Percentiles rank a stretch among this genome's conserved stretches.
Conservation (phyloP, 305 asterid genomes). For the Caryopteris hybrid region DNA sequence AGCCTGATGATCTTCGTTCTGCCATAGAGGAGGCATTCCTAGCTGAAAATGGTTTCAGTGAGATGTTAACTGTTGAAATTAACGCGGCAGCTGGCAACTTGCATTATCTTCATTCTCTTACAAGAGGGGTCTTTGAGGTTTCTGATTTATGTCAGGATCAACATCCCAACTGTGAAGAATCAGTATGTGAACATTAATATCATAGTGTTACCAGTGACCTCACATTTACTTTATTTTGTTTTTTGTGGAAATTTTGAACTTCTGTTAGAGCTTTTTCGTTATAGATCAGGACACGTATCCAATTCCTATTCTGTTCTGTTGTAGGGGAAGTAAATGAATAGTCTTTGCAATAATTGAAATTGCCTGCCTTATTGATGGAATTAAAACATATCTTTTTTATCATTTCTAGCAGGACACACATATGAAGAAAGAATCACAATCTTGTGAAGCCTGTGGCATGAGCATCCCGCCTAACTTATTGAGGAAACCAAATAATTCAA, state of each 20-base stretch:
- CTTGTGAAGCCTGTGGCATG: constrained; percentile 86
- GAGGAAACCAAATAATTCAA: constrained; percentile 44
- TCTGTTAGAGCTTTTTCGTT: constrained; percentile 5
- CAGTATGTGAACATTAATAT: constrained; percentile 33
- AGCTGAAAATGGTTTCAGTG: constrained; percentile 80
- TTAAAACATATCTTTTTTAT: not conserved
- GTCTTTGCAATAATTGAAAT: not conserved
- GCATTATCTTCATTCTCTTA: constrained; percentile 64
- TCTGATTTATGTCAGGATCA: constrained; percentile 58
- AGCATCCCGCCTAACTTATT: constrained; percentile 48
- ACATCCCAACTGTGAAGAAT: constrained; percentile 49
- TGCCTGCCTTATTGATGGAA: constrained; percentile 15
- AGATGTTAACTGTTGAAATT: constrained; percentile 88
- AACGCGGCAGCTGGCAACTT: constrained; percentile 86
- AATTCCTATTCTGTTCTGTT: not conserved
- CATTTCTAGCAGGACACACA: constrained; percentile 43
- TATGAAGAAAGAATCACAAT: constrained; percentile 46
- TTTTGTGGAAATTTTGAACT: constrained; percentile 12
- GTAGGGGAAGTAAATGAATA: not conserved
- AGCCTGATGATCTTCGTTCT: constrained; percentile 70
- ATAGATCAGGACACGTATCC: not conserved
- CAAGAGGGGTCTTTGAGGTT: constrained; percentile 63
- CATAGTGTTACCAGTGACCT: not conserved
- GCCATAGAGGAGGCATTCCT: constrained; percentile 97
- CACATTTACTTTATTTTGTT: constrained; percentile 13